Conservation (phyloP, 768 basidiomycete species). For the Psilocybe tampanensis region DNA sequence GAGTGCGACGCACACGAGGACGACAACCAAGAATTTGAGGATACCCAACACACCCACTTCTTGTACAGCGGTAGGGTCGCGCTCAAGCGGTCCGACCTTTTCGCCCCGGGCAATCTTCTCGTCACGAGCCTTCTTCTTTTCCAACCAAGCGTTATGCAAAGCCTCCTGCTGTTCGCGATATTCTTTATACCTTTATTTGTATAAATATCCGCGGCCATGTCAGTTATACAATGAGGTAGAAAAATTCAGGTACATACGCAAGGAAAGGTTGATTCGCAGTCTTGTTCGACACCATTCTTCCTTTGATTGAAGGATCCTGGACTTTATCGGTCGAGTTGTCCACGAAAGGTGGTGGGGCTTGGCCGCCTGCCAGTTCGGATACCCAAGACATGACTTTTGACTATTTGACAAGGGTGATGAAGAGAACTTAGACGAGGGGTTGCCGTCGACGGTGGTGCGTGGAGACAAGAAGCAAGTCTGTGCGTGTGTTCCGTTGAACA, state of each 20-base stretch:
- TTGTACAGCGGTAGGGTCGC: constrained; percentile 68
- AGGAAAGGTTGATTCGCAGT: constrained; percentile 86
- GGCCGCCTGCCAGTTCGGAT: constrained; percentile 44
- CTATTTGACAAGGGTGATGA: constrained; percentile 5
- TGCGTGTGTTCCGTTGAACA: background rate
- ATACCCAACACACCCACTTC: constrained; percentile 68
- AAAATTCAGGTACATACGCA: constrained; percentile 47
- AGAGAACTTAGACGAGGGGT: background rate
- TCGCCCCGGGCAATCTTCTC: constrained; percentile 77
- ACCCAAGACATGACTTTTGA: constrained; percentile 65
- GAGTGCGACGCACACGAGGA: constrained; percentile 54
- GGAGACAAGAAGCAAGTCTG: constrained; percentile 5
- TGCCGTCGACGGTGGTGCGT: background rate
- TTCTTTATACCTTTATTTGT: constrained; percentile 58
- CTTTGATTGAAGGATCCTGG: constrained; percentile 62
- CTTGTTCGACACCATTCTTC: constrained; percentile 78
- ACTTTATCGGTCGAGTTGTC: constrained; percentile 52
- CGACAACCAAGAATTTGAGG: constrained; percentile 67
- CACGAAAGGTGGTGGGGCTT: constrained; percentile 37
- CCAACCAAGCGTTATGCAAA: constrained; percentile 64
- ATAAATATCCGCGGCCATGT: constrained; percentile 11
- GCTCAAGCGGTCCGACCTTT: constrained; percentile 70
- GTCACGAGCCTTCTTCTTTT: constrained; percentile 71
- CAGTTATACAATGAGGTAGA: background rate
- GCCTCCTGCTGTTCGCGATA: constrained; percentile 65